Percentiles rank a stretch among this genome's conserved stretches.
Evolutionary conservation across 441 rosid species (phyloP).

Genomic region (Metrosideros polymorpha): DNA sequence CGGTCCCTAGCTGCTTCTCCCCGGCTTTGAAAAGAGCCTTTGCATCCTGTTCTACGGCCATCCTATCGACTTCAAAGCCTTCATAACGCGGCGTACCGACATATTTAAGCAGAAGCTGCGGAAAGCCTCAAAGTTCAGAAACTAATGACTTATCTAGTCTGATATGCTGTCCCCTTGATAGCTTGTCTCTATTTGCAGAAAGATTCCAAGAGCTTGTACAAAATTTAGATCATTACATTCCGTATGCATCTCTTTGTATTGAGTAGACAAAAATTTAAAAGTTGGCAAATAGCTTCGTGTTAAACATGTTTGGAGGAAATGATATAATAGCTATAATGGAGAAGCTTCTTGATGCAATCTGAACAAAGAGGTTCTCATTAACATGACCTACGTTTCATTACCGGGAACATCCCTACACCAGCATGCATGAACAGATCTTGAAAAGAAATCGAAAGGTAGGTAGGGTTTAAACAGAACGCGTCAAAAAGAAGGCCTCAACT

Average conservation of each 20-base stretch:
- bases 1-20: constrained; percentile 55
- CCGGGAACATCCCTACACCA: background rate
- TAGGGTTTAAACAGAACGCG: background rate
- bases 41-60: constrained; percentile 46
- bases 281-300: background rate
- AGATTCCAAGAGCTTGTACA: background rate
- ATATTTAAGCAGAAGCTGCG: constrained; percentile 53
- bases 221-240: background rate
- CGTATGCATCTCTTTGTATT: background rate
- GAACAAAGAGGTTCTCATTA: background rate
- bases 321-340: background rate
- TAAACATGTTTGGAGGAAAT: background rate
- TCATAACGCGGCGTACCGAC: constrained; percentile 50
- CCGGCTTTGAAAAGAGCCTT: constrained; percentile 53
- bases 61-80: constrained; percentile 58
- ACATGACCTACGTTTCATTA: background rate
- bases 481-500: background rate
- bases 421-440: background rate
- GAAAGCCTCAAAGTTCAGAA: background rate
- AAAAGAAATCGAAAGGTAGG: background rate
- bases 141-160: background rate
- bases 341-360: background rate
- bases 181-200: background rate
- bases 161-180: background rate
- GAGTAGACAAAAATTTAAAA: background rate